Conservation (phyloP, 371 early-diverging fungal species). For the Haplosporangium sp. region DNA sequence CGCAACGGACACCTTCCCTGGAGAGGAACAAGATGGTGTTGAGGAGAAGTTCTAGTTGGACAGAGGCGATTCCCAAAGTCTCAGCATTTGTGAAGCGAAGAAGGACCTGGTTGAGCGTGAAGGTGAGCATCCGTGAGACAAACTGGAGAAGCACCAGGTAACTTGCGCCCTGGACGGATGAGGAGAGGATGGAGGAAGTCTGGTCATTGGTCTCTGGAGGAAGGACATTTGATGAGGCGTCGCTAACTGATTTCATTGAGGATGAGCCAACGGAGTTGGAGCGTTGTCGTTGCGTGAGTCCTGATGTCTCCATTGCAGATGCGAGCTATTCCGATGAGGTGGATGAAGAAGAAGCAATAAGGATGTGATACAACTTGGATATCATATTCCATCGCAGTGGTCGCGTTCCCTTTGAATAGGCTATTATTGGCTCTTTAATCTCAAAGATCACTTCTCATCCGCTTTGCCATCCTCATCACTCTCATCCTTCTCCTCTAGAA, state of each 20-base stretch:
- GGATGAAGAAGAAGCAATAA: too few relatives aligned
- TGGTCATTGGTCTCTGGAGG: slow-evolving; percentile 9
- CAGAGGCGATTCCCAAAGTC: slow-evolving; percentile 86
- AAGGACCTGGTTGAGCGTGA: slow-evolving; percentile 82
- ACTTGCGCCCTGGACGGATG: slow-evolving; percentile 76
- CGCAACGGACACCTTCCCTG: slow-evolving; percentile 90
- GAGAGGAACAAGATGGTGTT: slow-evolving; percentile 92
- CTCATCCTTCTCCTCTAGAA: too few relatives aligned
- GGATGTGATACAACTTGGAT: too few relatives aligned
- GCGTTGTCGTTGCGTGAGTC: slow-evolving; percentile 17
- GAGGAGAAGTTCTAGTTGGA: slow-evolving; percentile 87
- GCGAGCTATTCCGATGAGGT: too few relatives aligned
- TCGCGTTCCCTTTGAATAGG: too few relatives aligned
- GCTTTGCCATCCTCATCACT: too few relatives aligned
- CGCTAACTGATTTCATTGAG: neutral
- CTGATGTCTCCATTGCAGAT: slow-evolving; percentile 6
- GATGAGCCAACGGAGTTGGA: neutral
- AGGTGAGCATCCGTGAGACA: slow-evolving; percentile 82
- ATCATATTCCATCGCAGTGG: too few relatives aligned
- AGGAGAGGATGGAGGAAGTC: slow-evolving; percentile 51
- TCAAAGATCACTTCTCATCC: too few relatives aligned
- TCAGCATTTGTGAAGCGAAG: slow-evolving; percentile 73
- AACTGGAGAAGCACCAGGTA: slow-evolving; percentile 85
- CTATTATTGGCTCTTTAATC: too few relatives aligned
- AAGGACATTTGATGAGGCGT: neutral